A percentile compares a stretch with the other conserved stretches of the same genome.
These are phyloP conservation scores for Sporobolomyces roseus DNA, from an alignment of 768 basidiomycete genomes.

Conservation along the genomic window DNA sequence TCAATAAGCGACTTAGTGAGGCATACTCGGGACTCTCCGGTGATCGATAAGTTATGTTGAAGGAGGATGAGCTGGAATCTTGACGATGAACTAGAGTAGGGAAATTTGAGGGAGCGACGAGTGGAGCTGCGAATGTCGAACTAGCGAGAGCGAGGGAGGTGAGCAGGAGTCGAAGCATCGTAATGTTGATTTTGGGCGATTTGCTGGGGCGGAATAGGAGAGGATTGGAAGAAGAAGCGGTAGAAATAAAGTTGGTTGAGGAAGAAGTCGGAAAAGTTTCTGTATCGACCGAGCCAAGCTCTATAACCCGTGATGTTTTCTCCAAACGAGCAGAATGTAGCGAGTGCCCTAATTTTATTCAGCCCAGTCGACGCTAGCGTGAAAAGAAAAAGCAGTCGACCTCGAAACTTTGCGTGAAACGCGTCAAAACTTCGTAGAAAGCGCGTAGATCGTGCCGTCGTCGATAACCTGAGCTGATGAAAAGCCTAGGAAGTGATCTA, in stretches of 20 bases:
- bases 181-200: no score
- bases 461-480: no score
- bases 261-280: neutral
- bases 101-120: neutral
- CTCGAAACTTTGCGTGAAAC: neutral
- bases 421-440: no score
- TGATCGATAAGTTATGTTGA: conserved; percentile 33
- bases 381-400: neutral
- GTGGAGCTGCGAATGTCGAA: neutral
- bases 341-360: no score
- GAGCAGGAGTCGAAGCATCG: neutral
- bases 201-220: no score
- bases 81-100: conserved; percentile 6
- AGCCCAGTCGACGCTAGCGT: neutral
- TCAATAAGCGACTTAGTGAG: conserved; percentile 19
- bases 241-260: no score
- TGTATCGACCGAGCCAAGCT: neutral
- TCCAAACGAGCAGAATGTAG: no score
- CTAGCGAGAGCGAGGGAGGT: conserved; percentile 4
- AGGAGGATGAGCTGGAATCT: neutral
- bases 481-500: no score
- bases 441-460: no score
- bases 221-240: no score
- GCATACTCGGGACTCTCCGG: neutral
- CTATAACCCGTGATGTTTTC: neutral